These are phyloP conservation scores for Thielaviopsis ethacetica DNA, from an alignment of 2,329 filamentous ascomycete species.

Conservation along the genomic window DNA sequence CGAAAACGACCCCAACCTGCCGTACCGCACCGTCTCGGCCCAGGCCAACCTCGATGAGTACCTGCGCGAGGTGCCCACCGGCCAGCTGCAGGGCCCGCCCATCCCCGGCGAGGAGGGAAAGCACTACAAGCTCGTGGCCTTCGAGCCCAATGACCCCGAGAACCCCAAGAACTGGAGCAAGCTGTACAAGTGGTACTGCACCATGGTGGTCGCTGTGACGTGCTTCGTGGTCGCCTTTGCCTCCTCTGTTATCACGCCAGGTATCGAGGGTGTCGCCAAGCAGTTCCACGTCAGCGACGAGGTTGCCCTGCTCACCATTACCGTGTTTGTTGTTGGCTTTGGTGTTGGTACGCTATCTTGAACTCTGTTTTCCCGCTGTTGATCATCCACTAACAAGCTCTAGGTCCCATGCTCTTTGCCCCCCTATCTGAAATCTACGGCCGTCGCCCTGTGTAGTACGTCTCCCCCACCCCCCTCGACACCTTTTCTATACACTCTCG, in stretches of 20 bases:
- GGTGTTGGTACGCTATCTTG: constrained; percentile 41
- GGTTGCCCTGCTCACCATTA: constrained; percentile 55
- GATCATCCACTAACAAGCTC: not conserved
- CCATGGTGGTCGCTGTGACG: constrained; percentile 64
- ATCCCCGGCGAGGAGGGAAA: constrained; percentile 11
- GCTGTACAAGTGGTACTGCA: constrained; percentile 64
- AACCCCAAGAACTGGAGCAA: constrained; percentile 82
- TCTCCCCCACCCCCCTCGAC: not conserved
- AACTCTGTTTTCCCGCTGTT: constrained; percentile 4
- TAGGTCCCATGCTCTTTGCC: constrained; percentile 62
- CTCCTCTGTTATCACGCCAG: constrained; percentile 63
- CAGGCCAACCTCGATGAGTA: constrained; percentile 51
- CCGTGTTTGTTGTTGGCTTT: constrained; percentile 68
- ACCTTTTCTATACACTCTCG: not conserved
- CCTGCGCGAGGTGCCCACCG: constrained; percentile 40
- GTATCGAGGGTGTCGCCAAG: constrained; percentile 45
- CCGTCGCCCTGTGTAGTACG: constrained; percentile 50
- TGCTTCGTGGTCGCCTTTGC: constrained; percentile 60
- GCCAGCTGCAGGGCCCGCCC: constrained; percentile 38
- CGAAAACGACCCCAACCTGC: constrained; percentile 38
- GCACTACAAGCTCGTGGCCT: constrained; percentile 42
- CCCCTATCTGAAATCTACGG: constrained; percentile 64
- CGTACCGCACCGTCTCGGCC: constrained; percentile 45
- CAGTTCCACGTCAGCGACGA: constrained; percentile 55
- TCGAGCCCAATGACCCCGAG: constrained; percentile 52